These are phyloP conservation scores for Flaveria floridana DNA, from an alignment of 140 eudicot genomes.

Conservation along the genomic window DNA sequence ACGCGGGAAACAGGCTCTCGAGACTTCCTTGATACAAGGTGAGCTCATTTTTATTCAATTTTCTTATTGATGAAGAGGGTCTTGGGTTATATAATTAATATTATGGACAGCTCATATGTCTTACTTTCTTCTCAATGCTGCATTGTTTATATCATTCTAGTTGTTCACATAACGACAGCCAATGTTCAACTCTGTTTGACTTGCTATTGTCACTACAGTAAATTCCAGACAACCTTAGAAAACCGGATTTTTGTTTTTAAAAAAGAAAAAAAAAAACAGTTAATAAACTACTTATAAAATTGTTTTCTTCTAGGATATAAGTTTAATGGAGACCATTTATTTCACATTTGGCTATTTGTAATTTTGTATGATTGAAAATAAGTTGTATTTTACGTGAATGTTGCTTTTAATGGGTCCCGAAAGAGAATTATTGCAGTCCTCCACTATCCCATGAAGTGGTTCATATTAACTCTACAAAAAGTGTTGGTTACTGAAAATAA, in stretches of 20 bases:
- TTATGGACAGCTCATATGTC: slow-evolving; percentile 22
- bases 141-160: slow-evolving; percentile 34
- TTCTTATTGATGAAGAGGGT: slow-evolving; percentile 33
- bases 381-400: slow-evolving; percentile 38
- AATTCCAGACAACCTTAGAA: slow-evolving; percentile 7
- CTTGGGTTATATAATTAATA: slow-evolving; percentile 24
- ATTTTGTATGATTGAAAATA: slow-evolving; percentile 12
- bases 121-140: slow-evolving; percentile 34
- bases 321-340: neutral
- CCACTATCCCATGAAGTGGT: slow-evolving; percentile 45
- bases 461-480: slow-evolving; percentile 23
- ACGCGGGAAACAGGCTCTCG: slow-evolving; percentile 45
- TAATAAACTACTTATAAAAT: neutral
- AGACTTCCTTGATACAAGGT: slow-evolving; percentile 50
- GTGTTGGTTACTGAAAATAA: neutral
- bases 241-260: neutral
- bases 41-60: slow-evolving; percentile 47
- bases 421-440: slow-evolving; percentile 27
- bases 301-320: neutral
- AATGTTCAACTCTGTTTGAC: slow-evolving; percentile 31
- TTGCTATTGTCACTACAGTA: neutral
- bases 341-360: neutral
- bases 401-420: slow-evolving; percentile 27
- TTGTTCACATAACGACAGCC: slow-evolving; percentile 29
- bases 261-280: neutral